Base-by-base conservation (phyloP, 768 basidiomycete genomes). In the Russula ochroleuca region DNA sequence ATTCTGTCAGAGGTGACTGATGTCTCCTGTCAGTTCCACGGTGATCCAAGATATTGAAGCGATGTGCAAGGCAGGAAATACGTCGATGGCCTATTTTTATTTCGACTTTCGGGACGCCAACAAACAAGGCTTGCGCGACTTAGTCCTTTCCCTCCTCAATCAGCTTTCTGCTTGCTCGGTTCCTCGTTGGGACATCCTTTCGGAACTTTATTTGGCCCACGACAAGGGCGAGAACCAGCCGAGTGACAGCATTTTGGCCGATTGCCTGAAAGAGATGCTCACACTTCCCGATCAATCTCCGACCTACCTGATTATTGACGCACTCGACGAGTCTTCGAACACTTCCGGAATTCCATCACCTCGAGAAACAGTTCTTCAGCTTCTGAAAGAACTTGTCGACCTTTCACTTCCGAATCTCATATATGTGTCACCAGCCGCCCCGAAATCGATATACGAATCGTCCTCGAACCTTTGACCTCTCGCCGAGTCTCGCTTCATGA, bases 191-290 rank as follows among this genome's bases (percentile, higher is more conserved):
- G 2, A 48, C 11, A 40, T 50, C 1, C 17, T 62, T 4, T 40
- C 23, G n/a, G 21, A 35, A 10, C 47, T 62, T 14, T 62, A 45
- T 33, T 28, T 6, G 1, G 31, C 14, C 5, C 35, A 54, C n/a
- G 7, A 35, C 9, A 17, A 15, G 1, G 51, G 59, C 51, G 2
- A 15, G 8, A 15, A 11, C 7, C 25, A 19, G 9, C 61, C 54
- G 8, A 49, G 47, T 33, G 55, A 37, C 14, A 17, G 14, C 17
- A 35, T 3, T 6, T 38, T 62, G 47, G 17, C 11, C 0, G 1
- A 38, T 19, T 62, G 54, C 33, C 17, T 62, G 17, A 48, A 62
- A n/a, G 8, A 56, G 8, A 62, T 62, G 53, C 45, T 62, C 38
- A n/a, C 35, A 10, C 21, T 49, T 37, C 23, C 53, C 1, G 35